Conservation (phyloP, 1,284 basidiomycete genomes). For the Fomitopsis pinicola region DNA sequence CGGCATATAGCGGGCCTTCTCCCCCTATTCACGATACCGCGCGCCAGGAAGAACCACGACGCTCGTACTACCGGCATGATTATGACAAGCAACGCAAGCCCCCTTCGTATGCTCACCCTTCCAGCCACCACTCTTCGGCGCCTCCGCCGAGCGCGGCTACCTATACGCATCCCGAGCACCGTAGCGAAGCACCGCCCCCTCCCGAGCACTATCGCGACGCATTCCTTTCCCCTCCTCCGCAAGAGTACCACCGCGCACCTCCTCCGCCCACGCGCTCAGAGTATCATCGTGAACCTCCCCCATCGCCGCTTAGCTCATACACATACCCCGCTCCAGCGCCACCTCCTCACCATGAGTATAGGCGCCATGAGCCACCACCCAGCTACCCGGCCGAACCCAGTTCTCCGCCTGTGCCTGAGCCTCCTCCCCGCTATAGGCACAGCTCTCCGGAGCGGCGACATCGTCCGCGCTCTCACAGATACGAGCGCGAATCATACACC, state of each 20-base stretch:
- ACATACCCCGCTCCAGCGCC: not conserved
- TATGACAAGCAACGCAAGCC: conserved; percentile 26
- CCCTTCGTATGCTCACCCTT: not conserved
- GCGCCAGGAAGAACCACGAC: conserved; percentile 2
- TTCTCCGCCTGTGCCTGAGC: not conserved
- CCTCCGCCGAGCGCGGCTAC: not conserved
- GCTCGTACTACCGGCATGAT: conserved; percentile 31
- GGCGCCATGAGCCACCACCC: not conserved
- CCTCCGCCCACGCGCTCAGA: not conserved
- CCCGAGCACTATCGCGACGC: not conserved
- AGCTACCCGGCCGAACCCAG: not conserved
- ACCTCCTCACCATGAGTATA: not conserved
- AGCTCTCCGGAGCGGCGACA: not conserved
- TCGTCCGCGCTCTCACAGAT: not conserved
- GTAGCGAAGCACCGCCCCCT: not conserved
- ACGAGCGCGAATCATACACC: not conserved
- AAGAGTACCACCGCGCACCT: not conserved
- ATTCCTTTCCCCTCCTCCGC: not conserved
- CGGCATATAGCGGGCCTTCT: not conserved
- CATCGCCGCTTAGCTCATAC: not conserved
- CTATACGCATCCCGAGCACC: not conserved
- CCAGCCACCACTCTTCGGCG: not conserved
- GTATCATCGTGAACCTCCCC: not conserved
- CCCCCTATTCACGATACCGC: not conserved
- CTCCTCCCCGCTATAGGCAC: not conserved